Conservation (phyloP, 2,329 filamentous ascomycete species). For the Thelonectria rubi region DNA sequence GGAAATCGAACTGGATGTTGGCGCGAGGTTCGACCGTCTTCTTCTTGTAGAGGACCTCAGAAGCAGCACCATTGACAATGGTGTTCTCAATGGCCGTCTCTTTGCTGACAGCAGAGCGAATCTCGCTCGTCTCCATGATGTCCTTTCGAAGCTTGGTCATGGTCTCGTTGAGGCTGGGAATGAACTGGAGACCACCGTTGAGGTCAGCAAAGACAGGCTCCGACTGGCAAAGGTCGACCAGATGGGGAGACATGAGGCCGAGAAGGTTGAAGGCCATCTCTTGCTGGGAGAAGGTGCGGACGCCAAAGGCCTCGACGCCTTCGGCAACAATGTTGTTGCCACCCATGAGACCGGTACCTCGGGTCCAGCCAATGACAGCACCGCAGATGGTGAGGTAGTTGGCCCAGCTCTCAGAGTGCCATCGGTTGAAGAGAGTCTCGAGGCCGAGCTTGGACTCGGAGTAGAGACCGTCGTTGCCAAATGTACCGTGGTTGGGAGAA, state of each 20-base stretch:
- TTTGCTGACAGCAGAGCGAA: conserved; percentile 92
- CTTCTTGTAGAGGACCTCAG: conserved; percentile 93
- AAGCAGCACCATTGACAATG: conserved; percentile 92
- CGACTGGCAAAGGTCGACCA: conserved; percentile 93
- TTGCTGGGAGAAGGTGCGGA: conserved; percentile 97
- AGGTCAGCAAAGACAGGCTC: conserved; percentile 97
- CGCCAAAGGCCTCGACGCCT: conserved; percentile 94
- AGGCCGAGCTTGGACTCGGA: conserved; percentile 97
- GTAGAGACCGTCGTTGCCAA: conserved; percentile 97
- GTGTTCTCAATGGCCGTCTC: conserved; percentile 97
- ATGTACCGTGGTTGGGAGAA: conserved; percentile 98
- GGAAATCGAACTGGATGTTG: conserved; percentile 98
- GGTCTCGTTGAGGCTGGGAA: conserved; percentile 91
- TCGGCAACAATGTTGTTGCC: conserved; percentile 98
- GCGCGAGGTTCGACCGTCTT: conserved; percentile 92
- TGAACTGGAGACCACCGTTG: conserved; percentile 97
- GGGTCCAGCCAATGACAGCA: conserved; percentile 98
- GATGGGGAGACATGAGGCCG: conserved; percentile 91
- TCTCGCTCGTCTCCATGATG: conserved; percentile 93
- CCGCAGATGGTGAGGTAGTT: conserved; percentile 98
- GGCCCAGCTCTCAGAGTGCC: conserved; percentile 97
- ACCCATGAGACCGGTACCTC: conserved; percentile 96
- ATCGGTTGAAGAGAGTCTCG: conserved; percentile 97
- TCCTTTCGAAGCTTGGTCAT: conserved; percentile 95
- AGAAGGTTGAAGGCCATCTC: conserved; percentile 99